Evolutionary conservation across 176 grass and related monocot species (phyloP).

Genomic region (Raddia guianensis): DNA sequence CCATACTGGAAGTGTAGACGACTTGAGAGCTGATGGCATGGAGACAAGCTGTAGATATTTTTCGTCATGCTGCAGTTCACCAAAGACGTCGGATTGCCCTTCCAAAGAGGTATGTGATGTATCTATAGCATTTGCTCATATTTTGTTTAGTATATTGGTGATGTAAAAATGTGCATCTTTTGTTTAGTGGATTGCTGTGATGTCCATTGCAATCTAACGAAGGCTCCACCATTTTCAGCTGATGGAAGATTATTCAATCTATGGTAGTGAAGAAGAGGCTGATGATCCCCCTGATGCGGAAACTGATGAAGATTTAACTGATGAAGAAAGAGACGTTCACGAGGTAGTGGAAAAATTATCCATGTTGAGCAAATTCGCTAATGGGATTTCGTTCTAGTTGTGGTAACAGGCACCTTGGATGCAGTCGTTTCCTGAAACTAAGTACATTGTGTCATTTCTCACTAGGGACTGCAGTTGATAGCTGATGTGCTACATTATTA

Average conservation of each 20-base stretch:
- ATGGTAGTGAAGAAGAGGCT: conserved; percentile 81
- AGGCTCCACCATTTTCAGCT: conserved; percentile 50
- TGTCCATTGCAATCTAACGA: conserved; percentile 13
- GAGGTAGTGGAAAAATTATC: conserved; percentile 50
- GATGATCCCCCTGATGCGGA: conserved; percentile 60
- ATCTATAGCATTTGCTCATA: background rate
- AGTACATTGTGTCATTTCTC: background rate
- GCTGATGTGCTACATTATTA: background rate
- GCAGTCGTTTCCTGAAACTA: background rate
- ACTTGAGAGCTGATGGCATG: conserved; percentile 53
- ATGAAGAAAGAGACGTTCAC: conserved; percentile 50
- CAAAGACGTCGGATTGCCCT: conserved; percentile 66
- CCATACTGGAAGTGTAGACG: conserved; percentile 72
- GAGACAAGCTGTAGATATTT: conserved; percentile 50
- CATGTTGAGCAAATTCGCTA: background rate
- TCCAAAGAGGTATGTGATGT: conserved; percentile 77
- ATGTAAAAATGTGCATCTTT: background rate
- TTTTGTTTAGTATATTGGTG: background rate
- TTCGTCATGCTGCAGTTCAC: conserved; percentile 82
- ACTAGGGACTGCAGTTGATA: background rate
- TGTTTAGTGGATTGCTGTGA: background rate
- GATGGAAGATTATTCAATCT: conserved; percentile 66
- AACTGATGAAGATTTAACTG: conserved; percentile 82
- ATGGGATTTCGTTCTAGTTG: background rate
- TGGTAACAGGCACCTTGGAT: background rate